Evolutionary conservation across 495 filamentous ascomycete species (phyloP).

Genomic region (Podospora appendiculata): DNA sequence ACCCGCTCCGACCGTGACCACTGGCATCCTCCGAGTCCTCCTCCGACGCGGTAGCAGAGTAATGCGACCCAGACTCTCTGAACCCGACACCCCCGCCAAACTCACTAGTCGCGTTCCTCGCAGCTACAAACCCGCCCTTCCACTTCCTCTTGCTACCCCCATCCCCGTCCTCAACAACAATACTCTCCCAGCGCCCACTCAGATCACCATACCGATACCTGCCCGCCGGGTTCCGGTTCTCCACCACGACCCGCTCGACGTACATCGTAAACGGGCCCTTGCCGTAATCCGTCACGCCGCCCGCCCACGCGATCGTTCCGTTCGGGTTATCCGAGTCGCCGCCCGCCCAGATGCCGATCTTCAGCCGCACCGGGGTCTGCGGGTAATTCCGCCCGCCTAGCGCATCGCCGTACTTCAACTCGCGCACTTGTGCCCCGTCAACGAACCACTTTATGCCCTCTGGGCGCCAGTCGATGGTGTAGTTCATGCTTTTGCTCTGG

Average conservation of each 20-base stretch:
- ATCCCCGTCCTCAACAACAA: slow-evolving; percentile 21
- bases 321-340: slow-evolving; percentile 60
- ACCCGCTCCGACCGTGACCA: too few species aligned
- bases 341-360: slow-evolving; percentile 74
- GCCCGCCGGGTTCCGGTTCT: slow-evolving; percentile 61
- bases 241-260: slow-evolving; percentile 59
- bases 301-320: slow-evolving; percentile 82
- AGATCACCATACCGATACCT: slow-evolving; percentile 63
- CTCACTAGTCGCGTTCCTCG: too few species aligned
- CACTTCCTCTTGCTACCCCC: too few species aligned
- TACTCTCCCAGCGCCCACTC: slow-evolving; percentile 61
- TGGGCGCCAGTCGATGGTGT: slow-evolving; percentile 76
- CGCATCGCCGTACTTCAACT: slow-evolving; percentile 51
- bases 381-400: slow-evolving; percentile 62
- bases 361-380: slow-evolving; percentile 77
- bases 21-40: too few species aligned
- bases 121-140: too few species aligned
- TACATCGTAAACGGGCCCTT: slow-evolving; percentile 76
- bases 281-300: slow-evolving; percentile 64
- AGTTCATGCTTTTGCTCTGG: slow-evolving; percentile 64
- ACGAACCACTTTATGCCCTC: slow-evolving; percentile 69
- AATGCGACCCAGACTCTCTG: too few species aligned
- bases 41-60: too few species aligned
- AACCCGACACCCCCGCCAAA: too few species aligned
- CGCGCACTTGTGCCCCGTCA: slow-evolving; percentile 59